Base-by-base conservation (phyloP, 2,329 filamentous ascomycete species). In the Leptodontidium sp. region DNA sequence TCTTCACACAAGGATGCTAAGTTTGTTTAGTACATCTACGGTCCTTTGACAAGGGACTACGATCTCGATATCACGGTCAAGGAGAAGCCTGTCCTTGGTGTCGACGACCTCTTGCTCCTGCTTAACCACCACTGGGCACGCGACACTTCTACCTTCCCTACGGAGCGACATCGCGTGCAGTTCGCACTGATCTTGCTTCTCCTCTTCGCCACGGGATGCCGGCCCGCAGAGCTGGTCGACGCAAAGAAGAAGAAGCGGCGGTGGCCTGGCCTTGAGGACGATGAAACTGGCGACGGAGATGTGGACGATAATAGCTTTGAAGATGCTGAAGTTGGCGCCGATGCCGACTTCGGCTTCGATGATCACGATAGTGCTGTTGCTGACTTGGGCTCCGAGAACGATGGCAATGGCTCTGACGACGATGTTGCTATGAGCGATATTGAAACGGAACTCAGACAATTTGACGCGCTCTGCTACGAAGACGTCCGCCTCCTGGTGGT, bases 111-210 rank as follows among this genome's bases (percentile, higher is more conserved):
- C 49, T 38, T 71, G 4, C 59, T 71, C 58, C 61, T 71, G 58
- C 68, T 73, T 9, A 69, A 65, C 61, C 35, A 69, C 67, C 35
- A 72, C 58, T 67, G 26, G 66, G 68, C 65, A 52, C 69, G 67
- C 55, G 69, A 75, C 53, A 73, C 66, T 59, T 75, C 68, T 55
- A 70, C 70, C 32, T 77, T 74, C 55, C 72, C 67, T 55, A 76
- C 59, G 35, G 67, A 77, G 63, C 64, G 67, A 32, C 61, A 75
- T 47, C 64, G 66, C 21, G 50, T 71, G 49, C 43, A 67, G 53
- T 71, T 67, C 38, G 26, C 57, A 68, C 32, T 70, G 12, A 64
- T 68, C 55, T 5, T 72, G 53, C 67, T 72, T 47, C 53, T 71
- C 66, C 71, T 71, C 38, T 71, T 72, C 29, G 47, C n/a, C 38